These are phyloP conservation scores for Kazachstania martiniae DNA, from an alignment of 805 yeast species.

Conservation along the genomic window DNA sequence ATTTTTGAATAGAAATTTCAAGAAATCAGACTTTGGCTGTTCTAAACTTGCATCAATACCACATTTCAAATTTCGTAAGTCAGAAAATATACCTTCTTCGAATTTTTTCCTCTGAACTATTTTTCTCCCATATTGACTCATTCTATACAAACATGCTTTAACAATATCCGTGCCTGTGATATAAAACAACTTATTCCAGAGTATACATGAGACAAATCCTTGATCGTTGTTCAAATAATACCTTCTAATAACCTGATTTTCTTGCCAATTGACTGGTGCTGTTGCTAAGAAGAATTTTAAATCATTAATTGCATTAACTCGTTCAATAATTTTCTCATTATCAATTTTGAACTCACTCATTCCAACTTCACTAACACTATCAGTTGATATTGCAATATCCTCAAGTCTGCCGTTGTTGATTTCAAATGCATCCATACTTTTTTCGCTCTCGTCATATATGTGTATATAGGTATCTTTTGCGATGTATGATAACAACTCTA, in stretches of 20 bases:
- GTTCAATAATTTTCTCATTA: constrained; percentile 26
- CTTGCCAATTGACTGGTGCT: constrained; percentile 93
- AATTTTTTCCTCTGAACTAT: constrained; percentile 82
- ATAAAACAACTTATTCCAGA: constrained; percentile 82
- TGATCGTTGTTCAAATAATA: constrained; percentile 81
- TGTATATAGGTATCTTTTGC: background rate
- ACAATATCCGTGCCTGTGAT: constrained; percentile 96
- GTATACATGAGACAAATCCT: constrained; percentile 82
- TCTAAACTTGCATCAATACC: constrained; percentile 84
- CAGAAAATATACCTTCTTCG: constrained; percentile 93
- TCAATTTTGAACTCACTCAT: constrained; percentile 16
- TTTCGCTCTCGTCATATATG: too few relatives aligned
- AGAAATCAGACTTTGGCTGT: constrained; percentile 73
- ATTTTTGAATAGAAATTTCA: constrained; percentile 75
- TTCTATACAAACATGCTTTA: constrained; percentile 80
- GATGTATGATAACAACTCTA: background rate
- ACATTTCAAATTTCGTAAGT: constrained; percentile 73
- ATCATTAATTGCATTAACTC: constrained; percentile 54
- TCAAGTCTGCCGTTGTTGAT: too few relatives aligned
- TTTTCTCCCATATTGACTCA: constrained; percentile 81
- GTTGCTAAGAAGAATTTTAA: constrained; percentile 80
- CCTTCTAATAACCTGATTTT: constrained; percentile 75
- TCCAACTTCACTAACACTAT: background rate
- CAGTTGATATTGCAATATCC: background rate
- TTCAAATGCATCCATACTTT: too few relatives aligned